Evolutionary conservation across 129 eudicot genomes (phyloP).

Genomic region (Heracleum sosnowskyi): DNA sequence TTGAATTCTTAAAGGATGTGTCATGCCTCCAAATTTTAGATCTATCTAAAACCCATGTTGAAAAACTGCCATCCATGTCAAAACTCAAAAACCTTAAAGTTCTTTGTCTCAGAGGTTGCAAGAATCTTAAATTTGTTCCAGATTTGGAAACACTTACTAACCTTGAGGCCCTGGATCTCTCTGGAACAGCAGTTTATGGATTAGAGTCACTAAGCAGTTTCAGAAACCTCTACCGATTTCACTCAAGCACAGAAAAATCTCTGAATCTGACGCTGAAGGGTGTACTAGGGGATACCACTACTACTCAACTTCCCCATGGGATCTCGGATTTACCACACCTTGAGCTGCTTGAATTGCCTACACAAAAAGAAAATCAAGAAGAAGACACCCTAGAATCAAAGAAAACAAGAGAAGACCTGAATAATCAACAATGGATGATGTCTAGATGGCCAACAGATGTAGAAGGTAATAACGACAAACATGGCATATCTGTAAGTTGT

Average conservation of each 20-base stretch:
- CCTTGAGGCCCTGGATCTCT: slow-evolving; percentile 23
- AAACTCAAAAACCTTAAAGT: slow-evolving; percentile 13
- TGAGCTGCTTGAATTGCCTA: slow-evolving; percentile 19
- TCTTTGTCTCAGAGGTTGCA: slow-evolving; percentile 17
- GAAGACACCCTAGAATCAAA: neutral
- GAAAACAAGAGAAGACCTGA: slow-evolving; percentile 1
- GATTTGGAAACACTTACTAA: slow-evolving; percentile 12
- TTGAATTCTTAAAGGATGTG: slow-evolving; percentile 16
- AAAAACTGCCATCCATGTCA: slow-evolving; percentile 18
- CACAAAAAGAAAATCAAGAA: neutral
- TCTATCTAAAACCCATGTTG: slow-evolving; percentile 20
- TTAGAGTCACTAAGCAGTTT: slow-evolving; percentile 9
- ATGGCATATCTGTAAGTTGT: slow-evolving; percentile 3
- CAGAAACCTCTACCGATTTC: slow-evolving; percentile 13
- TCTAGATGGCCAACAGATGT: neutral
- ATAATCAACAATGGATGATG: slow-evolving; percentile 15
- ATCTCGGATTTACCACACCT: slow-evolving; percentile 16
- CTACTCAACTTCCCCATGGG: slow-evolving; percentile 11
- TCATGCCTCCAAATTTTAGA: slow-evolving; percentile 18
- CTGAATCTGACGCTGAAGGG: slow-evolving; percentile 2
- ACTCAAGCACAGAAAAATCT: slow-evolving; percentile 10
- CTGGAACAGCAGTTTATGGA: slow-evolving; percentile 11
- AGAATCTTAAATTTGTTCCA: slow-evolving; percentile 6
- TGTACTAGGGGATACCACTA: slow-evolving; percentile 2
- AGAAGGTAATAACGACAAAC: neutral